Evolutionary conservation across 345 rosid genomes (phyloP).

Genomic region (Arabis alpina): DNA sequence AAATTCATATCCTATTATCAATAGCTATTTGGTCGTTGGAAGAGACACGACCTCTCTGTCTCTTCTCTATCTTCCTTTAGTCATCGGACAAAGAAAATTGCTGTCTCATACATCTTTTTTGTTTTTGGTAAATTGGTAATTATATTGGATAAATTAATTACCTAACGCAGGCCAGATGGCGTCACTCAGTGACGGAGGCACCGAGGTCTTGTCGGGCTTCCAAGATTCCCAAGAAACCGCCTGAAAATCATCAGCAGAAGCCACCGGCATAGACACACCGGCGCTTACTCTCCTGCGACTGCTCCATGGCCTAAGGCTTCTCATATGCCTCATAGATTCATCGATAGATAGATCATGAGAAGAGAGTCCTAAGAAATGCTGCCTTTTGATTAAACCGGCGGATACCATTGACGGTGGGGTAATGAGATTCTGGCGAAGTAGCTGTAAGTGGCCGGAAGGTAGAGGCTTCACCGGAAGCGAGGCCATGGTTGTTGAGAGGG

Average conservation of each 20-base stretch:
- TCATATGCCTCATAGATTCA: conserved; percentile 29
- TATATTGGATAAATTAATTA: no score
- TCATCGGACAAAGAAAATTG: conserved; percentile 24
- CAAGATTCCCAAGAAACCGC: conserved; percentile 64
- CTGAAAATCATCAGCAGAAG: conserved; percentile 33
- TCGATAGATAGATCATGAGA: conserved; percentile 31
- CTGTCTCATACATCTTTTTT: no score
- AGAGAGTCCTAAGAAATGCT: conserved; percentile 24
- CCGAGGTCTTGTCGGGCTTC: conserved; percentile 58
- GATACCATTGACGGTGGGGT: conserved; percentile 23
- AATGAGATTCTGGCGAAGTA: conserved; percentile 18
- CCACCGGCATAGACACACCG: conserved; percentile 34
- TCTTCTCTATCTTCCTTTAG: conserved; percentile 27
- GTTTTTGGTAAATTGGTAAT: no score
- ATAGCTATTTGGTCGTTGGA: conserved; percentile 31
- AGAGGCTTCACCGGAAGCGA: conserved; percentile 40
- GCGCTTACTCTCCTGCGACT: conserved; percentile 23
- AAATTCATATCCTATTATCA: background rate
- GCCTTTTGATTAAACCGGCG: conserved; percentile 7
- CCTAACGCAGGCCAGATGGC: conserved; percentile 94
- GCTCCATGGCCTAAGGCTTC: conserved; percentile 25
- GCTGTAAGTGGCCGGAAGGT: conserved; percentile 26
- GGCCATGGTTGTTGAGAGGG: conserved; percentile 33
- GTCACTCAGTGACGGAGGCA: conserved; percentile 65
- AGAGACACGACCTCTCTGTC: conserved; percentile 21